Base-by-base conservation (phyloP, 164 flowering plant genomes). In the Tetracentron sinense region DNA sequence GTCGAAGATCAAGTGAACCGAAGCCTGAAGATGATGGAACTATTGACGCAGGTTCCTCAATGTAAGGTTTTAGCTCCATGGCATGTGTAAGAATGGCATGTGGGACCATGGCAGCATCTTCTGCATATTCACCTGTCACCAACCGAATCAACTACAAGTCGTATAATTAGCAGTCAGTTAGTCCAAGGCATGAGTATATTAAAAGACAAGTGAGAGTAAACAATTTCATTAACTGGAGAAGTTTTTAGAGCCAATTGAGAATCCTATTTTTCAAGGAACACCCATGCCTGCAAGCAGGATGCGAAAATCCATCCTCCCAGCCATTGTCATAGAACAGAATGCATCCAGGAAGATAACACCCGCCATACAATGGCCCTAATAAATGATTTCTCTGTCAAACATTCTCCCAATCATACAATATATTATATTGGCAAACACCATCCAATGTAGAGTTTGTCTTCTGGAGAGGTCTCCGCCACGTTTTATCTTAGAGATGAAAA, bases 31-130 rank as follows among this genome's bases (percentile, higher is more conserved):
- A 67, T 47, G 80, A 66, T 44, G 68, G 56, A 23, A 70, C 65
- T 42, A 77, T 65, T 26, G 80, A 77, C 17, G 73, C 57, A 48
- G 99, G 99, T 71, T 94, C 99, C 71, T 92, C 97, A 56, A 94
- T 80, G 69, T 94, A 92, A 31, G 99, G 99, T 72, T 81, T 89
- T 63, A 91, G 87, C 79, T 91, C 99, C 81, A 94, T 35, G 22
- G 96, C 88, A 80, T 89, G 73, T 51, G 74, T 72, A 70, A 82
- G 81, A 53, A 67, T 70, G 29, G 96, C 71, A 72, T 70, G 78
- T 6, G 69, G 72, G 26, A 42, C 61, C 50, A 62, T 68, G 11
- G 60, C 74, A 56, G 49, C 77, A 62, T 72, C 79, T 61, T 72
- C 78, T 33, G 69, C 42, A 61, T 69, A 68, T 55, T 59, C 84